Conservation (phyloP, 306 rosid species). For the Argentina anserina region DNA sequence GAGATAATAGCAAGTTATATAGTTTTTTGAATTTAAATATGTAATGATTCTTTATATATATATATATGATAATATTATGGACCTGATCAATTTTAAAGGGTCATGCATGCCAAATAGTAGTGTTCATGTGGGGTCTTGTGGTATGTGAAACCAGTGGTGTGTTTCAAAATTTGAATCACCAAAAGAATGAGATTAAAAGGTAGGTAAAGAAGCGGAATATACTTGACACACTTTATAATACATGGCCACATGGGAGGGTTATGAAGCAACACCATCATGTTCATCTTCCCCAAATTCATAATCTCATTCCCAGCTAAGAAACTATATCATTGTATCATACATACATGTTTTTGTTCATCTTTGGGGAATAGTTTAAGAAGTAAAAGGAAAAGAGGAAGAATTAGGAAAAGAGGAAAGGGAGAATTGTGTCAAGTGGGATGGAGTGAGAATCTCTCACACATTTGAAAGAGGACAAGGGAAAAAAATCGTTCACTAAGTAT, state of each 20-base stretch:
- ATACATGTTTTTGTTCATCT: not conserved
- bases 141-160: not conserved
- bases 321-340: not conserved
- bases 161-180: constrained; percentile 85
- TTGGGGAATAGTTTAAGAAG: not conserved
- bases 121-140: not conserved
- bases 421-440: constrained; percentile 8
- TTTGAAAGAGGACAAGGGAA: constrained; percentile 75
- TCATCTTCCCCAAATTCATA: constrained; percentile 3
- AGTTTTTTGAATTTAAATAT: constrained; percentile 46
- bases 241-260: constrained; percentile 52
- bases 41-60: constrained; percentile 42
- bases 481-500: constrained; percentile 53
- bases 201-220: constrained; percentile 34
- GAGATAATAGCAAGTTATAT: constrained; percentile 34
- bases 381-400: constrained; percentile 3
- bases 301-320: constrained; percentile 9
- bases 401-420: not conserved
- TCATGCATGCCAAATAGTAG: constrained; percentile 3
- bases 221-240: constrained; percentile 35
- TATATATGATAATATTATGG: constrained; percentile 37
- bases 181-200: constrained; percentile 19
- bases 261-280: constrained; percentile 31
- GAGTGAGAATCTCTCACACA: constrained; percentile 52
- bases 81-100: constrained; percentile 13